Percentiles rank a stretch among this genome's conserved stretches.
Conservation (phyloP, 495 filamentous ascomycete species). For the Acidomyces sp. region DNA sequence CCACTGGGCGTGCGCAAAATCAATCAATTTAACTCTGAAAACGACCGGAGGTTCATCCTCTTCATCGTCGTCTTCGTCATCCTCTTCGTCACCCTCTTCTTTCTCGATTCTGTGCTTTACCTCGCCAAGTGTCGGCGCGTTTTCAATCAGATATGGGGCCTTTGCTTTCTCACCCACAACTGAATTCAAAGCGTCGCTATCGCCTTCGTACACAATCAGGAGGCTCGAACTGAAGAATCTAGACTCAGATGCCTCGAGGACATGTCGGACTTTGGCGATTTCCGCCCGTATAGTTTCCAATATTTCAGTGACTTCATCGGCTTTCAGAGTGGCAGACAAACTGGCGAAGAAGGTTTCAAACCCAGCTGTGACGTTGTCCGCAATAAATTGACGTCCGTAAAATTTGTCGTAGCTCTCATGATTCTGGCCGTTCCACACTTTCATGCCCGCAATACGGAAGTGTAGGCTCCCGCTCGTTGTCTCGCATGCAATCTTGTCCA, state of each 20-base stretch:
- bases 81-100: constrained; percentile 52
- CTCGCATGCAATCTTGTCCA: constrained; percentile 64
- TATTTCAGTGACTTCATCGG: constrained; percentile 35
- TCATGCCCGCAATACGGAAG: constrained; percentile 89
- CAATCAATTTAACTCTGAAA: constrained; percentile 76
- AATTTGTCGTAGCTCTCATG: constrained; percentile 76
- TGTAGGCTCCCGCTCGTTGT: constrained; percentile 74
- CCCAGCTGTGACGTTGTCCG: constrained; percentile 58
- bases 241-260: constrained; percentile 65
- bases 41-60: constrained; percentile 58
- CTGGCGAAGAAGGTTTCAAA: constrained; percentile 35
- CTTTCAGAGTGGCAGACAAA: constrained; percentile 1
- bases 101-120: constrained; percentile 35
- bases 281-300: constrained; percentile 53
- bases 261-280: constrained; percentile 46
- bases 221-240: constrained; percentile 89
- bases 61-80: too few relatives aligned
- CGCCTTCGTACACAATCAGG: constrained; percentile 86
- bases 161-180: constrained; percentile 29
- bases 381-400: constrained; percentile 65
- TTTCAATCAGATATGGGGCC: constrained; percentile 40
- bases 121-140: constrained; percentile 17
- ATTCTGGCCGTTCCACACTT: constrained; percentile 62
- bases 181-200: constrained; percentile 40
- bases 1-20: constrained; percentile 91